A percentile compares a stretch with the other conserved stretches of the same genome.
Evolutionary conservation across 2,329 filamentous ascomycete species (phyloP).

Genomic region (Epichloe sp.): DNA sequence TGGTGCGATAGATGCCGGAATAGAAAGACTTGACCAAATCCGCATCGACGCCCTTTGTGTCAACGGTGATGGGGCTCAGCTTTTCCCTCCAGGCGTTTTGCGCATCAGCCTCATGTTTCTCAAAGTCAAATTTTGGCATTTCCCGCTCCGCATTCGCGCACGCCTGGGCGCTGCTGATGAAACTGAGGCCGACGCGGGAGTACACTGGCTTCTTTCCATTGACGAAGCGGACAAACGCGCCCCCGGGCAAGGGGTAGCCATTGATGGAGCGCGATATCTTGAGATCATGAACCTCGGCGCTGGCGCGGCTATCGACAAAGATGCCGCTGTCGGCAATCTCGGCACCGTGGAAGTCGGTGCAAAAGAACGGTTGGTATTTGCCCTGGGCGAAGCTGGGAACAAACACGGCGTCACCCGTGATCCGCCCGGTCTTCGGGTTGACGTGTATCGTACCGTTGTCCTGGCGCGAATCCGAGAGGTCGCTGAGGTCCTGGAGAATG

Average conservation of each 20-base stretch:
- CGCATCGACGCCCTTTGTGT: conserved; percentile 36
- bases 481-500: conserved; percentile 51
- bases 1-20: conserved; percentile 58
- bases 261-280: conserved; percentile 37
- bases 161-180: conserved; percentile 52
- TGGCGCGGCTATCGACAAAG: conserved; percentile 44
- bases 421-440: conserved; percentile 40
- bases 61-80: conserved; percentile 42
- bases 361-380: conserved; percentile 47
- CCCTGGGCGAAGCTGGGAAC: conserved; percentile 52
- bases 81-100: conserved; percentile 48
- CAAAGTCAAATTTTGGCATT: conserved; percentile 55
- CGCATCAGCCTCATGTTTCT: conserved; percentile 36
- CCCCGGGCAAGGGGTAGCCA: conserved; percentile 42
- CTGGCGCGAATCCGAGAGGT: conserved; percentile 47
- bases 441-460: conserved; percentile 44
- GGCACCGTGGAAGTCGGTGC: conserved; percentile 52
- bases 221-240: conserved; percentile 51
- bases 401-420: conserved; percentile 51
- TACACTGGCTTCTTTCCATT: conserved; percentile 37
- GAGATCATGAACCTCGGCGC: conserved; percentile 31
- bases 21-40: conserved; percentile 52
- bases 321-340: conserved; percentile 46
- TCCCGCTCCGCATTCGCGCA: conserved; percentile 56
- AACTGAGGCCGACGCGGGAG: conserved; percentile 55